Evolutionary conservation across 1,284 basidiomycete genomes (phyloP), one percentile per base, ranked within the genome.

Genomic region (Austroboletus sp.): DNA sequence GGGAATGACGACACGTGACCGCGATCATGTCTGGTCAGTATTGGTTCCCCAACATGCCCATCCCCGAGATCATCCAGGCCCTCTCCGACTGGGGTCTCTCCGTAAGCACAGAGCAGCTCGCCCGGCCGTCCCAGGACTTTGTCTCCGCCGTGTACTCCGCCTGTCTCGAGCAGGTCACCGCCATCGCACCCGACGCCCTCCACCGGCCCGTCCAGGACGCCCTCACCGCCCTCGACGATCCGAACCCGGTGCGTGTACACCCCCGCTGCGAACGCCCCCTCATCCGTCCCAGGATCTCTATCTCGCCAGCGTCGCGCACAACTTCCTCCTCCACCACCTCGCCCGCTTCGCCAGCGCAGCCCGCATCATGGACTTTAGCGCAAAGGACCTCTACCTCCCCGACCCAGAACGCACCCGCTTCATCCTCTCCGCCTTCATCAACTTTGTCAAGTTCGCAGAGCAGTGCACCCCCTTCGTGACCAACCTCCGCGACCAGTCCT

Each of bases 401-500:
- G 83, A 87, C 21, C 69, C 79, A 16, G 73, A 79, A 27, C 78
- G 90, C 19, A 85, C 89, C 0, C 71, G 82, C 12, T 72, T 76
- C 40, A 73, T 88, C 35, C 74, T 96, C 48, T 89, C 88, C 32
- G 91, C 85, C 0, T 85, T 96, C 52, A 85, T 94, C 71, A 96
- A 96, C 67, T 91, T 93, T 65, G 79, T 90, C 62, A 90, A 90
- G 66, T 95, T 94, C 63, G 82, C 80, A 23, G 81, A 85, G 53
- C 83, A 89, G 54, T 82, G 82, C 53, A 72, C 75, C 31, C 64
- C 73, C 1, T 79, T 83, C 46, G 69, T 86, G 15, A 70, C 70
- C 41, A 71, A 75, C 12, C 66, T 89, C n/a, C 73, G 78, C 23
- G 74, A 80, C 11, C 70, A 73, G 39, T 79, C 82, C 9, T 65